phyloP scores from a whole-genome alignment of 108 stramenopile species.

The Cyclotella choctawhatcheeana region DNA sequence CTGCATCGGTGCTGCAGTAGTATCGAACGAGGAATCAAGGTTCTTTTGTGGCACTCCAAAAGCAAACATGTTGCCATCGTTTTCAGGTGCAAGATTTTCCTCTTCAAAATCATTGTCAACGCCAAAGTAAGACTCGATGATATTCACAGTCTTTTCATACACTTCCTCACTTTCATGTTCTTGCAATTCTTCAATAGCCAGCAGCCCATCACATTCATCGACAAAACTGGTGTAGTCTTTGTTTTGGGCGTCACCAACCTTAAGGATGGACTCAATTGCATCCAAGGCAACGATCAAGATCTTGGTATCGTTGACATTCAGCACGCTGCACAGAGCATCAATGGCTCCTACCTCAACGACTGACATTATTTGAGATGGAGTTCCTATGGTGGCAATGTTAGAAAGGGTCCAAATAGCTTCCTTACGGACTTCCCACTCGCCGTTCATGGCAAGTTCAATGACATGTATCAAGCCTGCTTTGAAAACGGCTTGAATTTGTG shows the following conservation, averaged over 20 bases:
- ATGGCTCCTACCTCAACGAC: constrained; percentile 78
- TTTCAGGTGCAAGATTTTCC: constrained; percentile 72
- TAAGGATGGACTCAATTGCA: constrained; percentile 76
- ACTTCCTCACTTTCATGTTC: constrained; percentile 79
- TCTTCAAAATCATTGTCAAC: constrained; percentile 71
- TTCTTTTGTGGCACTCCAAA: constrained; percentile 53
- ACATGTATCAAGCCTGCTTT: constrained; percentile 53
- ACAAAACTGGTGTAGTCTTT: constrained; percentile 53
- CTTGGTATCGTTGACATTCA: constrained; percentile 61
- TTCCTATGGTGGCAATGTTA: constrained; percentile 82
- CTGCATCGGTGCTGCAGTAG: background rate
- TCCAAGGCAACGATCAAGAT: constrained; percentile 73
- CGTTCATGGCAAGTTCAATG: constrained; percentile 56
- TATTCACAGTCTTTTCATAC: constrained; percentile 72
- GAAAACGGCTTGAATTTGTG: constrained; percentile 70
- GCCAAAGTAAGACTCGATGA: constrained; percentile 87
- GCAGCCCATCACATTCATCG: constrained; percentile 80
- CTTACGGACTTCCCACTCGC: constrained; percentile 89
- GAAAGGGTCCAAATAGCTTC: constrained; percentile 89
- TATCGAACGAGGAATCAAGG: background rate
- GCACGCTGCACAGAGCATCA: constrained; percentile 67
- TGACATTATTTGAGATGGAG: constrained; percentile 47
- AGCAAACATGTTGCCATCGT: constrained; percentile 52
- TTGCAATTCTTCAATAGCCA: constrained; percentile 82
- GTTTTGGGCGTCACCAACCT: constrained; percentile 38